Evolutionary conservation across 345 rosid species (phyloP), one percentile per base, ranked within the genome.

Genomic region (Cardiospermum halicacabum): DNA sequence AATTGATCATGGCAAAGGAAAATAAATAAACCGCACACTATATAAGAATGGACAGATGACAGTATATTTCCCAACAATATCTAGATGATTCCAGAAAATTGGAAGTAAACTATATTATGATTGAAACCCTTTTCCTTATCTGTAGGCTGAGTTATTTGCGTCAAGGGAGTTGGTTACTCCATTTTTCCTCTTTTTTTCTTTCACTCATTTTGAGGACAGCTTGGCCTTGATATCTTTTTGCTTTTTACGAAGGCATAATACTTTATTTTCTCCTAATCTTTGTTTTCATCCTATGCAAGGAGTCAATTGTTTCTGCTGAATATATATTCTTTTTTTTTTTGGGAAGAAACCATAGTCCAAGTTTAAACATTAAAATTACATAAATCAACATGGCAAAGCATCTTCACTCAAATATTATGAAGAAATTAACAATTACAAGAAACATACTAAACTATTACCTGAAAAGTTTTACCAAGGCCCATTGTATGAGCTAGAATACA

Each of bases 381-480:
- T 45, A 47, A 24, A 0, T 21, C n/a, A 28, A 53, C 53, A 26
- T 60, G n/a, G 18, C 25, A 42, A 42, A 32, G 48, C 22, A 26
- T 40, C 48, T 26, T 27, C n/a, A 18, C 65, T 10, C 5, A 31
- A 43, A 2, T 5, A 42, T 60, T 60, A 27, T 26, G 24, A 60
- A 60, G 40, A 60, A 21, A 43, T 43, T 7, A 67, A 36, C 49
- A 49, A 30, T 53, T 32, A 34, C 28, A 65, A 60, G 50, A 65
- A 11, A 31, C 11, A 18, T 32, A 37, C 28, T 30, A 59, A 49
- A 55, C 25, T 34, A 66, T 65, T 82, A 95, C 99, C 96, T 95
- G 99, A 69, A 95, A 81, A 61, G 99, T 95, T 89, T 95, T 95
- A 55, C 99, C 99, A 42, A 95, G 94, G 68, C 99, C 99, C 99